Evolutionary conservation across 140 eudicot species (phyloP).

Genomic region (Bidens hawaiensis): DNA sequence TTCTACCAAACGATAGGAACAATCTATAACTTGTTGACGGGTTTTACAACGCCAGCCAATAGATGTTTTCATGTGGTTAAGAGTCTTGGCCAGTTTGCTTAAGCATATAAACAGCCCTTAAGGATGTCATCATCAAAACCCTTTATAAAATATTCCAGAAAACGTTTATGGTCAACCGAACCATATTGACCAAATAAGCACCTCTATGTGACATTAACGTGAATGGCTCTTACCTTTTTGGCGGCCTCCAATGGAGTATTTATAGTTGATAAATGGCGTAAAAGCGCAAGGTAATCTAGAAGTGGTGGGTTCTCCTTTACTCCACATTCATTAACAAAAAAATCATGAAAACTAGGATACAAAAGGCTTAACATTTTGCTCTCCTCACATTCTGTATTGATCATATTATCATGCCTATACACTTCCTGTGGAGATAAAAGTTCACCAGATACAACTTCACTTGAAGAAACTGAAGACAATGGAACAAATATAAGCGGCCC

Average conservation of each 20-base stretch:
- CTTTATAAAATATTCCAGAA: too few species aligned
- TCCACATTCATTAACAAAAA: conserved; percentile 83
- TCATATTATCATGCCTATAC: conserved; percentile 74
- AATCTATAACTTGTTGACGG: too few species aligned
- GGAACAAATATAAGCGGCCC: conserved; percentile 83
- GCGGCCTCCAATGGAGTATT: conserved; percentile 64
- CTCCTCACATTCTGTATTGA: conserved; percentile 14
- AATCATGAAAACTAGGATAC: conserved; percentile 68
- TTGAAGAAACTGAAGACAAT: conserved; percentile 17
- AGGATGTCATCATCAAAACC: too few species aligned
- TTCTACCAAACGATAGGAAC: too few species aligned
- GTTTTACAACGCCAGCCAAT: too few species aligned
- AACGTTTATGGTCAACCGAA: not conserved
- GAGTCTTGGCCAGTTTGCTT: too few species aligned
- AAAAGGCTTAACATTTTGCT: conserved; percentile 46
- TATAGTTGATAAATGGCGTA: conserved; percentile 56
- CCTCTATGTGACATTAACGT: not conserved
- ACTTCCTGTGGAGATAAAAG: conserved; percentile 67
- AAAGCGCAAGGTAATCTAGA: conserved; percentile 47
- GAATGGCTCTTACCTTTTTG: conserved; percentile 32
- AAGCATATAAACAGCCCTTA: too few species aligned
- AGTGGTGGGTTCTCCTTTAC: conserved; percentile 65
- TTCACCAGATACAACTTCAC: conserved; percentile 61
- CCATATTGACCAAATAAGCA: not conserved
- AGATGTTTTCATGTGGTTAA: too few species aligned